A percentile compares a stretch with the other conserved stretches of the same genome.
These are phyloP conservation scores for Ogataea neopini DNA, from an alignment of 805 yeast genomes.

Conservation along the genomic window DNA sequence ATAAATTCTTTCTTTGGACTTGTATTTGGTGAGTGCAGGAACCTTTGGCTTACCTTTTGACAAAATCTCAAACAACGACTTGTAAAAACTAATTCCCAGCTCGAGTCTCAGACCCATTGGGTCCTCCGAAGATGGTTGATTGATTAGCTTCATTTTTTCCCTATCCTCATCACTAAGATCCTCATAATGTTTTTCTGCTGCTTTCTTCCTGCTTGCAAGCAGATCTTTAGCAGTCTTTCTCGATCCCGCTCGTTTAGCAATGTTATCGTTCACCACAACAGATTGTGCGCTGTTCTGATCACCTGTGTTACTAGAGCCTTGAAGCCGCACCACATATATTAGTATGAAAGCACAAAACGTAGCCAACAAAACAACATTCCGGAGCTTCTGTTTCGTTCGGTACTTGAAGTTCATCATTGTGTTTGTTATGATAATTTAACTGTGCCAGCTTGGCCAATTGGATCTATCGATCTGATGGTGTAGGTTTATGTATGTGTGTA, in stretches of 20 bases:
- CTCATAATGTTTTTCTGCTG: slow-evolving; percentile 6
- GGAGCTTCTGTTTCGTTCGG: slow-evolving; percentile 13
- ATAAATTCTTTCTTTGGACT: slow-evolving; percentile 47
- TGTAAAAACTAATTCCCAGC: slow-evolving; percentile 44
- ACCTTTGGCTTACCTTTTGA: slow-evolving; percentile 46
- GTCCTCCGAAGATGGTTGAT: slow-evolving; percentile 31
- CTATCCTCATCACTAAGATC: slow-evolving; percentile 15
- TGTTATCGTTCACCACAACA: slow-evolving; percentile 13
- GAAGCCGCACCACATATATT: slow-evolving; percentile 10
- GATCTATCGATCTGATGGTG: background rate
- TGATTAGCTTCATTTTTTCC: slow-evolving; percentile 25
- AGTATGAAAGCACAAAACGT: slow-evolving; percentile 6
- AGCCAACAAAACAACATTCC: slow-evolving; percentile 10
- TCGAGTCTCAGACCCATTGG: slow-evolving; percentile 35
- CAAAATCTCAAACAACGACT: slow-evolving; percentile 40
- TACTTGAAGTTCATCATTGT: slow-evolving; percentile 9
- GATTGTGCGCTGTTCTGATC: background rate
- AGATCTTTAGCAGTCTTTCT: slow-evolving; percentile 23
- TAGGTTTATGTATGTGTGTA: background rate
- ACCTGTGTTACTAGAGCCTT: background rate
- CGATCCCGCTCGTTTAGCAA: slow-evolving; percentile 2
- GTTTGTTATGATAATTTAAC: background rate
- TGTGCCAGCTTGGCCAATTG: background rate
- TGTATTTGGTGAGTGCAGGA: slow-evolving; percentile 43
- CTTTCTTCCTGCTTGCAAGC: slow-evolving; percentile 11